These are phyloP conservation scores for Larix kaempferi DNA, from an alignment of 75 land plant species.

Conservation along the genomic window DNA sequence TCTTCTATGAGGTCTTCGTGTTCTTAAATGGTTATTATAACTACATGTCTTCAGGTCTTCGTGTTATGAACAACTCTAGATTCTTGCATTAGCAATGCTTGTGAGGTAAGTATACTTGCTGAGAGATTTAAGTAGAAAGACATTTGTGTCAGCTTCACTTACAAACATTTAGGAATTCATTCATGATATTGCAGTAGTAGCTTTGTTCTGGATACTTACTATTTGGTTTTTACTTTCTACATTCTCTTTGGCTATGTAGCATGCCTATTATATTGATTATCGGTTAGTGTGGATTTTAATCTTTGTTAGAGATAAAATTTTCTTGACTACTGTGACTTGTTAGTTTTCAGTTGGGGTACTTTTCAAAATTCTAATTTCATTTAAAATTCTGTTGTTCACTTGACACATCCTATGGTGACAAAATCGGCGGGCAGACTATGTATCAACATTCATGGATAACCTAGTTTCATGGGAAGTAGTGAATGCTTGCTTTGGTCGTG, in stretches of 20 bases:
- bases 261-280: slow-evolving; percentile 92
- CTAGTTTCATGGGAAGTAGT: slow-evolving; percentile 85
- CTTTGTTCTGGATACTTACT: slow-evolving; percentile 6
- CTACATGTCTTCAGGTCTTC: too few relatives aligned
- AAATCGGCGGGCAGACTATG: slow-evolving; percentile 66
- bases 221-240: slow-evolving; percentile 4
- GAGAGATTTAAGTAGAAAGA: neutral
- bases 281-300: slow-evolving; percentile 33
- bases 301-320: neutral
- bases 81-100: neutral
- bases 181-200: neutral
- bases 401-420: slow-evolving; percentile 17
- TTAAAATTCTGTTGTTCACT: neutral
- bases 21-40: too few relatives aligned
- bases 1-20: too few relatives aligned
- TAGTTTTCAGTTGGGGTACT: neutral
- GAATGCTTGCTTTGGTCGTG: slow-evolving; percentile 47
- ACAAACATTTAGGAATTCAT: neutral
- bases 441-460: slow-evolving; percentile 60
- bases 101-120: neutral
- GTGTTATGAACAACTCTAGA: too few relatives aligned
- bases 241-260: slow-evolving; percentile 44
- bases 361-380: neutral
- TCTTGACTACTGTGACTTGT: neutral
- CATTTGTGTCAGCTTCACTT: neutral